Evolutionary conservation across 1,284 basidiomycete species (phyloP).

Genomic region (Moniliella sp.): DNA sequence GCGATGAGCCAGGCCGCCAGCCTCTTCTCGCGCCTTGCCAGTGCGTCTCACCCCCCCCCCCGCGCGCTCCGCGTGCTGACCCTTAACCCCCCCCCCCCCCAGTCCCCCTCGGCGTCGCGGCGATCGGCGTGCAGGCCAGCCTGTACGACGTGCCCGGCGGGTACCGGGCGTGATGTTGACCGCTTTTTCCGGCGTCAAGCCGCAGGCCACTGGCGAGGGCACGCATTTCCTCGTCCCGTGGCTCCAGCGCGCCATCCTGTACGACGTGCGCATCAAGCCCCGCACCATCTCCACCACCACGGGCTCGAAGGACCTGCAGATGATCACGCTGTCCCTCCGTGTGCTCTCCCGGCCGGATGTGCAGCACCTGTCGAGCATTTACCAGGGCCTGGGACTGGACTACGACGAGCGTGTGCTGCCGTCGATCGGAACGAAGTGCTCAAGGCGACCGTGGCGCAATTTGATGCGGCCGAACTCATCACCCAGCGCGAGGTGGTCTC

Average conservation of each 20-base stretch:
- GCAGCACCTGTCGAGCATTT: slow-evolving; percentile 69
- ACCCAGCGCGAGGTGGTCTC: slow-evolving; percentile 50
- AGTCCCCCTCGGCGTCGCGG: too few species aligned
- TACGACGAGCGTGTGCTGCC: slow-evolving; percentile 76
- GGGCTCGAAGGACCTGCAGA: slow-evolving; percentile 84
- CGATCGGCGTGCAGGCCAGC: too few species aligned
- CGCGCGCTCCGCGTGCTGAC: too few species aligned
- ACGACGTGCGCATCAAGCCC: slow-evolving; percentile 93
- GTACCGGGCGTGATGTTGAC: too few species aligned
- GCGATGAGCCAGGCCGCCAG: too few species aligned
- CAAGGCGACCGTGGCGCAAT: slow-evolving; percentile 93
- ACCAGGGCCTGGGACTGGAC: slow-evolving; percentile 77
- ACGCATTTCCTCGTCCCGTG: slow-evolving; percentile 90
- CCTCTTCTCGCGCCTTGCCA: too few species aligned
- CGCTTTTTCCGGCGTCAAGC: not conserved
- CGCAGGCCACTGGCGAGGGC: slow-evolving; percentile 42
- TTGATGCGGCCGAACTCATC: slow-evolving; percentile 88
- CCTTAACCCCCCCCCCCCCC: too few species aligned
- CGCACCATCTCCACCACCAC: slow-evolving; percentile 89
- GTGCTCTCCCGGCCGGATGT: slow-evolving; percentile 84
- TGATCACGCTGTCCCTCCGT: slow-evolving; percentile 75
- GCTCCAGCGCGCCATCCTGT: slow-evolving; percentile 71
- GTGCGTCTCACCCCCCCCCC: too few species aligned
- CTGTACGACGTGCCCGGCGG: too few species aligned
- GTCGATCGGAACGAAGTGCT: slow-evolving; percentile 68